Conservation (phyloP, 1,284 basidiomycete genomes). For the Tilletiopsis washingtonensis region DNA sequence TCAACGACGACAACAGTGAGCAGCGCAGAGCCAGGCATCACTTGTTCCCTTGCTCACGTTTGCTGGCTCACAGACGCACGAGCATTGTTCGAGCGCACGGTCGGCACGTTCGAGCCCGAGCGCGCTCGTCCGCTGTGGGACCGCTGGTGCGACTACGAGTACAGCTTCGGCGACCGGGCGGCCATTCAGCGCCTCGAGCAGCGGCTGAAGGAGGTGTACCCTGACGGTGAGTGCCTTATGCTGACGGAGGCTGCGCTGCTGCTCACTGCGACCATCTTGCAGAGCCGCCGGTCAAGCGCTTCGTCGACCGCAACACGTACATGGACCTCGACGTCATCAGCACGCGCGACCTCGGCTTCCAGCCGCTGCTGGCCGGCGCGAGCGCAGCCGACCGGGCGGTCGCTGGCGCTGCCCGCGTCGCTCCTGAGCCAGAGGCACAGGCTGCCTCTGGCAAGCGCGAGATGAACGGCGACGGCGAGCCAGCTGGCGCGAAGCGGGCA, state of each 20-base stretch:
- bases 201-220: conserved; percentile 77
- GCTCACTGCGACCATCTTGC: neutral
- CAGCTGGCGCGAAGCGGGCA: neutral
- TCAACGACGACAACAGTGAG: conserved; percentile 89
- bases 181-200: conserved; percentile 81
- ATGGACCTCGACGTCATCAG: conserved; percentile 81
- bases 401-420: neutral
- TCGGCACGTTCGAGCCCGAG: conserved; percentile 68
- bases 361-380: neutral
- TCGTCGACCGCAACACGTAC: conserved; percentile 83
- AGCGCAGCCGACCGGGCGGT: conserved; percentile 6
- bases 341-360: conserved; percentile 72
- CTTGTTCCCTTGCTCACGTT: neutral
- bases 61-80: conserved; percentile 85
- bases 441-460: too few relatives aligned
- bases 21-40: neutral
- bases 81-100: conserved; percentile 84
- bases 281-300: conserved; percentile 85
- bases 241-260: too few relatives aligned
- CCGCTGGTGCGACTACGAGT: conserved; percentile 89
- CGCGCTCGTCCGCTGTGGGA: conserved; percentile 84
- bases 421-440: neutral
- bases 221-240: conserved; percentile 64
- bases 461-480: neutral
- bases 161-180: conserved; percentile 85